Conservation (phyloP, 208 protist genomes). For the Leishmania martiniquensis region DNA sequence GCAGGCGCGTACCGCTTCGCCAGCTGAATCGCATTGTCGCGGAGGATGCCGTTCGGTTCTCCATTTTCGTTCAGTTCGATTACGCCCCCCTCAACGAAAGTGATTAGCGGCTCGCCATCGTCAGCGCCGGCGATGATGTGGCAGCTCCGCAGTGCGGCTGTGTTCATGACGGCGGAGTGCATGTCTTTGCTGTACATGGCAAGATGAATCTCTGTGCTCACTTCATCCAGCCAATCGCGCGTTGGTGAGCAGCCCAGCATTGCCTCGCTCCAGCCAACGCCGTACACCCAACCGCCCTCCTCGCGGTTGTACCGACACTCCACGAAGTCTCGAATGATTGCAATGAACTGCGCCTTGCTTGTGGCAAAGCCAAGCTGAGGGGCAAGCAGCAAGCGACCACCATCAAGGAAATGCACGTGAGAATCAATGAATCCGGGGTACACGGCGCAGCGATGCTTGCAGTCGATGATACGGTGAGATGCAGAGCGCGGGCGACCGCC, state of each 20-base stretch:
- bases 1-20: slow-evolving; percentile 31
- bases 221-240: slow-evolving; percentile 61
- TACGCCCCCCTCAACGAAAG: slow-evolving; percentile 33
- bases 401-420: slow-evolving; percentile 66
- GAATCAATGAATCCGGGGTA: slow-evolving; percentile 74
- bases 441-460: slow-evolving; percentile 32
- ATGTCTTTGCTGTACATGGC: slow-evolving; percentile 59
- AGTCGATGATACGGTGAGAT: slow-evolving; percentile 47
- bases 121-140: slow-evolving; percentile 47
- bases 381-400: slow-evolving; percentile 37
- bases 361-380: slow-evolving; percentile 33
- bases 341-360: slow-evolving; percentile 35
- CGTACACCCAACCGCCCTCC: slow-evolving; percentile 44
- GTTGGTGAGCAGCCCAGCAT: slow-evolving; percentile 55
- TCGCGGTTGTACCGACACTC: slow-evolving; percentile 19
- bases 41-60: slow-evolving; percentile 58
- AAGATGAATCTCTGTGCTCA: slow-evolving; percentile 41
- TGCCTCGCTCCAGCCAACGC: slow-evolving; percentile 54
- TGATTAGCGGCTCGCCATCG: slow-evolving; percentile 38
- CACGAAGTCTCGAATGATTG: slow-evolving; percentile 38
- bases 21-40: slow-evolving; percentile 54
- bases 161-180: slow-evolving; percentile 64
- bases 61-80: slow-evolving; percentile 46
- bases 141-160: slow-evolving; percentile 40
- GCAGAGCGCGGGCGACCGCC: slow-evolving; percentile 31